A percentile compares a stretch with the other conserved stretches of the same genome.
Conservation (phyloP, 2,329 filamentous ascomycete species). For the Fusarium hainanense region DNA sequence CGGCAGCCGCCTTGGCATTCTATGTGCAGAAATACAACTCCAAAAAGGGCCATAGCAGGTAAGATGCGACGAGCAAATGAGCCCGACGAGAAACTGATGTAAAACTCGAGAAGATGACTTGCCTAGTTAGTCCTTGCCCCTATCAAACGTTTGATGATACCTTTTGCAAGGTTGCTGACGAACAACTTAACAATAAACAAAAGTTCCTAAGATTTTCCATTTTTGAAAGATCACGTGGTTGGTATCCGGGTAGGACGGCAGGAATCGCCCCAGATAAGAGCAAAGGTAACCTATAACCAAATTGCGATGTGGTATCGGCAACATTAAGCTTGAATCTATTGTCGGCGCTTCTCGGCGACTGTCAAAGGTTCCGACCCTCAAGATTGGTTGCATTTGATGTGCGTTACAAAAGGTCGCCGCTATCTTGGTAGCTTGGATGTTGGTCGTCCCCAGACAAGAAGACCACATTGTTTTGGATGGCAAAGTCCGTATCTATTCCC, state of each 20-base stretch:
- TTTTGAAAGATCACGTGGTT: slow-evolving; percentile 19
- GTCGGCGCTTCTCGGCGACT: not conserved
- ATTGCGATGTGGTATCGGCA: not conserved
- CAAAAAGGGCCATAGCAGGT: not conserved
- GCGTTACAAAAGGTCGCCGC: slow-evolving; percentile 2
- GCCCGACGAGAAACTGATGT: not conserved
- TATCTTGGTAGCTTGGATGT: not conserved
- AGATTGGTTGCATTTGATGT: not conserved
- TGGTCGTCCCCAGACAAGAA: not conserved
- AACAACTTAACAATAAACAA: slow-evolving; percentile 12
- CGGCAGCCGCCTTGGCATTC: not conserved
- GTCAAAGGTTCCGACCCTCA: slow-evolving; percentile 1
- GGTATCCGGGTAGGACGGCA: slow-evolving; percentile 19
- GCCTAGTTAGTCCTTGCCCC: not conserved
- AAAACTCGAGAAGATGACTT: not conserved
- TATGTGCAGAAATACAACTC: not conserved
- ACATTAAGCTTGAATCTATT: slow-evolving; percentile 19
- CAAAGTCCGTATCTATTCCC: not conserved
- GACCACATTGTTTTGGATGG: not conserved
- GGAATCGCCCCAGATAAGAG: slow-evolving; percentile 11
- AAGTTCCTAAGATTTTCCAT: slow-evolving; percentile 15
- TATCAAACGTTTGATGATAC: not conserved
- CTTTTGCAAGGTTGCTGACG: slow-evolving; percentile 16
- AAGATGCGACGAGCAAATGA: not conserved
- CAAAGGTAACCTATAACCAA: not conserved